phyloP scores from a whole-genome alignment of 192 early-diverging fungal genomes.

The Backusella australiensis region DNA sequence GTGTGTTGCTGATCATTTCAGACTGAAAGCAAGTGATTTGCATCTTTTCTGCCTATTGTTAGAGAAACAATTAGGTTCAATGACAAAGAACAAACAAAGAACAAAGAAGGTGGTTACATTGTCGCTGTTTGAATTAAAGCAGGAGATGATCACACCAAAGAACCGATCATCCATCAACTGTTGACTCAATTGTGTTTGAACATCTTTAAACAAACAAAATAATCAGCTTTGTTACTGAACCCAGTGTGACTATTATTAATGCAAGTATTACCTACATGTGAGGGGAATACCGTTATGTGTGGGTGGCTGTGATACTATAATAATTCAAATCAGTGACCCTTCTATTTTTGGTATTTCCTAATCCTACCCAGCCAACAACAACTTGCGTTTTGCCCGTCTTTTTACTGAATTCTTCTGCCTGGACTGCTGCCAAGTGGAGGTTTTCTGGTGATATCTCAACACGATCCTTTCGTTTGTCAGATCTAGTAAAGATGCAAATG shows the following conservation, averaged over 20 bases:
- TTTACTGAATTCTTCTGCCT: conserved; percentile 37
- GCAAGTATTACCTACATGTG: conserved; percentile 42
- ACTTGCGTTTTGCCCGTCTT: conserved; percentile 30
- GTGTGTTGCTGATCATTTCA: conserved; percentile 18
- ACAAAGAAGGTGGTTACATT: conserved; percentile 17
- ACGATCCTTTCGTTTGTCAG: conserved; percentile 53
- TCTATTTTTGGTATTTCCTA: neutral
- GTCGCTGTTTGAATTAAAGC: conserved; percentile 43
- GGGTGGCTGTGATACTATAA: conserved; percentile 54
- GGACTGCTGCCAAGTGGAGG: conserved; percentile 43
- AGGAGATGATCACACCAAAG: conserved; percentile 51
- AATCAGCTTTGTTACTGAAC: neutral
- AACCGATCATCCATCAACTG: conserved; percentile 50
- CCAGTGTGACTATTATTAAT: neutral
- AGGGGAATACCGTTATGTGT: conserved; percentile 52
- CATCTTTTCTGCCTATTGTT: conserved; percentile 36
- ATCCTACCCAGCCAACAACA: conserved; percentile 54
- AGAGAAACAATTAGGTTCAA: neutral
- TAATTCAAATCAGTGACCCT: neutral
- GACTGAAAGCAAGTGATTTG: conserved; percentile 50
- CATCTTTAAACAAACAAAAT: conserved; percentile 25
- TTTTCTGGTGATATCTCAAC: conserved; percentile 53
- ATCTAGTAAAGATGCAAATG: conserved; percentile 43
- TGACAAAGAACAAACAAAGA: no score
- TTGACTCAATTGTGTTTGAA: conserved; percentile 46